Base-by-base conservation (phyloP, 2,329 filamentous ascomycete species). In the Aspergillus sojae region DNA sequence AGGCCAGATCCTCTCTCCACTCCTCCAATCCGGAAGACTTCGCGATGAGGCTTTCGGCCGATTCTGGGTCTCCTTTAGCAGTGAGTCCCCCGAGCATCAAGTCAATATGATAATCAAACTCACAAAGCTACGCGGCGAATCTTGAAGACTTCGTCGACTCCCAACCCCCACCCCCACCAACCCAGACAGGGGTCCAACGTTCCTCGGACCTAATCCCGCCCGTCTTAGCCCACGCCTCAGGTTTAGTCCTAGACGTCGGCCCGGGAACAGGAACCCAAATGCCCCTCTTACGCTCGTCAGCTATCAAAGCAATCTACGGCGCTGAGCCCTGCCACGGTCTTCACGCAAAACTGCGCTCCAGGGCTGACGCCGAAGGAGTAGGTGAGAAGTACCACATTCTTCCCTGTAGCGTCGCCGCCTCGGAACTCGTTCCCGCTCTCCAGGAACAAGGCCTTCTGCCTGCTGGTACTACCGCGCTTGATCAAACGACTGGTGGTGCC, bases 251-350 rank as follows among this genome's bases (percentile, higher is more conserved):
- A 4, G 82, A 84, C 65, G 75, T 84, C 34, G 82, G 82, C 6
- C 85, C 85, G 0, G 85, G 85, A 5, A 82, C 78, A 34, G 85
- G 86, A 36, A 78, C 81, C 16, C 81, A 85, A 60, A 77, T 86
- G 55, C 74, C 75, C 0, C 77, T 79, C 53, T 84, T 86, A 64
- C 73, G 78, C 60, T 73, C 75, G 7, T 70, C 74, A 2, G 74
- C 78, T 4, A 80, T 86, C 63, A 77, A 67, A 10, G 75, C 77
- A 16, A 80, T 87, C 50, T 87, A 86, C 65, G 85, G 84, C 52
- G 80, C 84, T 1, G 86, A 88, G 68, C 86, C 86, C 0, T 83
- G 82, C 46, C 62, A 69, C 4, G 77, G 79, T 0, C 74, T 88
- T 1, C 85, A 87, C 62, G 65, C 68, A 0, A 74, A 78, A 3